Evolutionary conservation across 441 rosid genomes (phyloP).

Genomic region (Adansonia madagascariensis): DNA sequence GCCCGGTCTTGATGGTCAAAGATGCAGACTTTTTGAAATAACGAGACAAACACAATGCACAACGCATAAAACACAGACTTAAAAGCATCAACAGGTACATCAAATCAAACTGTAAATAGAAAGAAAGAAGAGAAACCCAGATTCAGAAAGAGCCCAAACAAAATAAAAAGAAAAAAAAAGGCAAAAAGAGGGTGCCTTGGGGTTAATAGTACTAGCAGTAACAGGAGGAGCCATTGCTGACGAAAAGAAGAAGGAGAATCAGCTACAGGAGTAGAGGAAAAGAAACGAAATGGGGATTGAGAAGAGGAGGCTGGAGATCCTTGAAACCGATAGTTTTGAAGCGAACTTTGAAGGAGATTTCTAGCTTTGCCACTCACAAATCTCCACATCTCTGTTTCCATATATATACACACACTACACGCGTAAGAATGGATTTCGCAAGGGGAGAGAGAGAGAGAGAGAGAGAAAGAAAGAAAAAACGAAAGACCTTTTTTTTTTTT

Average conservation of each 20-base stretch:
- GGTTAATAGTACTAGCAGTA: conserved; percentile 61
- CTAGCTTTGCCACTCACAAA: conserved; percentile 40
- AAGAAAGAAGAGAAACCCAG: conserved; percentile 28
- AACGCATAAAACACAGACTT: conserved; percentile 4
- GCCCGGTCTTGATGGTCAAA: neutral
- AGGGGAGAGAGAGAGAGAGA: neutral
- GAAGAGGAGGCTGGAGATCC: neutral
- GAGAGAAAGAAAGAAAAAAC: neutral
- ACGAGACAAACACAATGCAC: neutral
- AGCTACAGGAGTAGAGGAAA: conserved; percentile 31
- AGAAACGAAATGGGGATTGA: conserved; percentile 26
- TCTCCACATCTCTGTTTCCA: conserved; percentile 48
- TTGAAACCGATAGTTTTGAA: conserved; percentile 24
- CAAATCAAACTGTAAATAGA: neutral
- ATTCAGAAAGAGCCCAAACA: conserved; percentile 28
- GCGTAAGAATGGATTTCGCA: neutral
- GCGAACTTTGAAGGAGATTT: conserved; percentile 24
- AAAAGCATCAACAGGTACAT: neutral
- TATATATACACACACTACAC: neutral
- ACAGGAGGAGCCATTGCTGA: conserved; percentile 61
- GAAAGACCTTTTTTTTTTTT: neutral
- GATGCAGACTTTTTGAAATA: neutral
- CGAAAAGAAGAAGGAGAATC: conserved; percentile 17
- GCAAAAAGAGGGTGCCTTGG: conserved; percentile 51
- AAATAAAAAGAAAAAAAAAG: neutral